phyloP scores from a whole-genome alignment of 2,329 filamentous ascomycete species.

The Xylariaceae sp. region DNA sequence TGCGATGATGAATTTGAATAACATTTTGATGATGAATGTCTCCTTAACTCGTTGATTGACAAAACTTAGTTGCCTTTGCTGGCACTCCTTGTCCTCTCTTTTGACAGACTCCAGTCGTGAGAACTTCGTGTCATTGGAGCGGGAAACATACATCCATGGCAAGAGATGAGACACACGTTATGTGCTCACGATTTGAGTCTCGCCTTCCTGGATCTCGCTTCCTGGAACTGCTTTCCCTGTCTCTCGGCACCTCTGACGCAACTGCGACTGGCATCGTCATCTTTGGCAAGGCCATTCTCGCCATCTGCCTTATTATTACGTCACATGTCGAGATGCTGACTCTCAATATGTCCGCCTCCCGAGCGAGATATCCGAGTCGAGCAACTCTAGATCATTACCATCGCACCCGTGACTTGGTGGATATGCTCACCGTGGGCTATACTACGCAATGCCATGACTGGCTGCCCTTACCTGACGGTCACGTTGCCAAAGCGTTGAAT shows the following conservation, averaged over 20 bases:
- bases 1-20: slow-evolving; percentile 29
- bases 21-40: slow-evolving; percentile 26
- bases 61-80: neutral
- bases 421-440: neutral
- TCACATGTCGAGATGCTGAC: neutral
- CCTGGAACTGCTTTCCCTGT: no score
- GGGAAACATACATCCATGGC: no score
- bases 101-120: neutral
- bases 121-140: no score
- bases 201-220: no score
- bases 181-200: no score
- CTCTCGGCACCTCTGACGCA: no score
- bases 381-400: neutral
- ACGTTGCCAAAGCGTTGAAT: no score
- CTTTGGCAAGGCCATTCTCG: neutral
- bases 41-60: slow-evolving; percentile 1
- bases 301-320: neutral
- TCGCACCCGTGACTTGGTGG: neutral
- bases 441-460: neutral
- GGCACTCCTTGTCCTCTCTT: neutral
- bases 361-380: neutral
- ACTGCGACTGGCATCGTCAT: neutral
- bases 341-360: neutral
- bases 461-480: no score
- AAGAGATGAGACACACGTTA: no score